phyloP scores from a whole-genome alignment of 768 basidiomycete species.

The Boletus rex-veris region DNA sequence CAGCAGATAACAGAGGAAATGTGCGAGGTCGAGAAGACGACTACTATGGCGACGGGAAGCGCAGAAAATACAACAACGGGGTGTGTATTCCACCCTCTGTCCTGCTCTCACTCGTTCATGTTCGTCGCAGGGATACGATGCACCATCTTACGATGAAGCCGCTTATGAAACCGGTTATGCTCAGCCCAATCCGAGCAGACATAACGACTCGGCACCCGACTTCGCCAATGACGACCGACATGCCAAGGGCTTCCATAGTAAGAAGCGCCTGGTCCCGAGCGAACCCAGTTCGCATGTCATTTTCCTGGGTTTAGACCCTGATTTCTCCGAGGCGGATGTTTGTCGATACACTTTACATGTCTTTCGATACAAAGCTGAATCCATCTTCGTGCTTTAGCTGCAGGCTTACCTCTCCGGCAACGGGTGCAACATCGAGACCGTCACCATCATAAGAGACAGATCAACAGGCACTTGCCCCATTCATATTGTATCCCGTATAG shows the following conservation, averaged over 20 bases:
- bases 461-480: constrained; percentile 89
- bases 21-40: constrained; percentile 65
- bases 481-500: constrained; percentile 63
- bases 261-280: constrained; percentile 79
- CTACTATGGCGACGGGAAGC: constrained; percentile 65
- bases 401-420: constrained; percentile 71
- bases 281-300: constrained; percentile 92
- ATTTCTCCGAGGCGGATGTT: constrained; percentile 92
- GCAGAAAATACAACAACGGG: constrained; percentile 75
- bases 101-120: constrained; percentile 4
- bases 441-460: constrained; percentile 96
- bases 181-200: constrained; percentile 28
- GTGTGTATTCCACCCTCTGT: constrained; percentile 36
- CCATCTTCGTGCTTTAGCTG: constrained; percentile 51
- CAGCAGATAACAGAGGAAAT: constrained; percentile 35
- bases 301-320: constrained; percentile 89
- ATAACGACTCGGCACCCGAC: constrained; percentile 40
- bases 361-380: constrained; percentile 35
- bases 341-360: constrained; percentile 42
- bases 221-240: constrained; percentile 49
- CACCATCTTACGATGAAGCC: constrained; percentile 48
- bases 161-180: constrained; percentile 35
- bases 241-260: constrained; percentile 42
- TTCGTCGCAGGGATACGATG: constrained; percentile 48
- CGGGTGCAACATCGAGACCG: constrained; percentile 76